phyloP scores from a whole-genome alignment of 2,329 filamentous ascomycete species.

The Teratosphaeria epicoccoides region DNA sequence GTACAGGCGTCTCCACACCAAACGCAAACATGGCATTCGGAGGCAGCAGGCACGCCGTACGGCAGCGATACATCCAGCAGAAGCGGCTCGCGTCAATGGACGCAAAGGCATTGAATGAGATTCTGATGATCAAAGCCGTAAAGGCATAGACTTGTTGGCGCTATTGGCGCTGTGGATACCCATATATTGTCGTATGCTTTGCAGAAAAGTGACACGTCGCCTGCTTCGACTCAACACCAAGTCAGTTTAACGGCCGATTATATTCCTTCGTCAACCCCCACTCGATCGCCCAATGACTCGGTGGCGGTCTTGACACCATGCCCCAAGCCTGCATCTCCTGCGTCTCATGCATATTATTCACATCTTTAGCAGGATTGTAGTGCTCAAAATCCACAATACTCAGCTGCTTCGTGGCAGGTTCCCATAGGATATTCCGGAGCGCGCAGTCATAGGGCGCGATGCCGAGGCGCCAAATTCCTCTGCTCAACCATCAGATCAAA shows the following conservation, averaged over 20 bases:
- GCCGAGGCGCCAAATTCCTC: slow-evolving; percentile 16
- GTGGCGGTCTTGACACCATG: slow-evolving; percentile 16
- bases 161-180: neutral
- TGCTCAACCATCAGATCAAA: slow-evolving; percentile 4
- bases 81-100: slow-evolving; percentile 79
- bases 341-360: slow-evolving; percentile 16
- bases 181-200: neutral
- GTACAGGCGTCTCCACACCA: slow-evolving; percentile 21
- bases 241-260: neutral
- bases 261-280: slow-evolving; percentile 7
- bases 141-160: neutral
- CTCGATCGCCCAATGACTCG: slow-evolving; percentile 13
- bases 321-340: slow-evolving; percentile 22
- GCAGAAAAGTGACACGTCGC: too few relatives aligned
- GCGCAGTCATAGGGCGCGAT: slow-evolving; percentile 24
- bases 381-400: slow-evolving; percentile 25
- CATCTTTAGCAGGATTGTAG: slow-evolving; percentile 15
- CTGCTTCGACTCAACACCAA: too few relatives aligned
- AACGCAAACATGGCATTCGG: slow-evolving; percentile 19
- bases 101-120: slow-evolving; percentile 73
- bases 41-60: slow-evolving; percentile 51
- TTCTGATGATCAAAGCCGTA: slow-evolving; percentile 55
- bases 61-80: slow-evolving; percentile 75
- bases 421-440: slow-evolving; percentile 23
- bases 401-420: slow-evolving; percentile 10